Evolutionary conservation across 2,329 filamentous ascomycete species (phyloP).

Genomic region (Aspergillus uvarum): DNA sequence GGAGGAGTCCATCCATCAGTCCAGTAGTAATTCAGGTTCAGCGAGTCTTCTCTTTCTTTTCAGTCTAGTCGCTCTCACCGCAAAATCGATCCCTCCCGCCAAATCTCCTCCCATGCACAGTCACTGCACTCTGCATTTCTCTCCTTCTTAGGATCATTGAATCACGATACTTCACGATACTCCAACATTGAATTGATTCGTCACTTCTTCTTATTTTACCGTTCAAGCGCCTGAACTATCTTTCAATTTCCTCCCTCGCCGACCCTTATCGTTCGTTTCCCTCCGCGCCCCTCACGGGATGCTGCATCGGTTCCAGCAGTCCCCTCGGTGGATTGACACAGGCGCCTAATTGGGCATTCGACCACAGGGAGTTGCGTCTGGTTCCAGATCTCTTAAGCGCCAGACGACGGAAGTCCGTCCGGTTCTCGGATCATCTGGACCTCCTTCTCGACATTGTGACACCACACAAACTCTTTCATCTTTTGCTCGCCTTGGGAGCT

Average conservation of each 20-base stretch:
- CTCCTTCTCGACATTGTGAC: conserved; percentile 2
- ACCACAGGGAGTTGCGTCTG: conserved; percentile 27
- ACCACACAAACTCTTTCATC: background rate
- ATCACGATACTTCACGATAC: too few species aligned
- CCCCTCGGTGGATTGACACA: conserved; percentile 27
- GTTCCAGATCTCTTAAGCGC: conserved; percentile 31
- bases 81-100: background rate
- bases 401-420: conserved; percentile 21
- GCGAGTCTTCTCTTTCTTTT: background rate
- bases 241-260: conserved; percentile 5
- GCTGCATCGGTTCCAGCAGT: conserved; percentile 25
- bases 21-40: too few species aligned
- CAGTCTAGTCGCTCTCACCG: background rate
- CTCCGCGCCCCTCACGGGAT: conserved; percentile 21
- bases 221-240: conserved; percentile 2
- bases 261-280: conserved; percentile 6
- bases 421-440: conserved; percentile 6
- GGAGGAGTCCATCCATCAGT: background rate
- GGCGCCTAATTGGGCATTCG: conserved; percentile 27
- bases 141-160: background rate
- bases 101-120: background rate
- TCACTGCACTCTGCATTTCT: background rate
- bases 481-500: background rate
- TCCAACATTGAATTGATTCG: background rate
- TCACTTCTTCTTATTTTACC: conserved; percentile 1